Percentiles rank a stretch among this genome's conserved stretches.
Conservation (phyloP, 1,284 basidiomycete genomes). For the Exsudoporus floridanus region DNA sequence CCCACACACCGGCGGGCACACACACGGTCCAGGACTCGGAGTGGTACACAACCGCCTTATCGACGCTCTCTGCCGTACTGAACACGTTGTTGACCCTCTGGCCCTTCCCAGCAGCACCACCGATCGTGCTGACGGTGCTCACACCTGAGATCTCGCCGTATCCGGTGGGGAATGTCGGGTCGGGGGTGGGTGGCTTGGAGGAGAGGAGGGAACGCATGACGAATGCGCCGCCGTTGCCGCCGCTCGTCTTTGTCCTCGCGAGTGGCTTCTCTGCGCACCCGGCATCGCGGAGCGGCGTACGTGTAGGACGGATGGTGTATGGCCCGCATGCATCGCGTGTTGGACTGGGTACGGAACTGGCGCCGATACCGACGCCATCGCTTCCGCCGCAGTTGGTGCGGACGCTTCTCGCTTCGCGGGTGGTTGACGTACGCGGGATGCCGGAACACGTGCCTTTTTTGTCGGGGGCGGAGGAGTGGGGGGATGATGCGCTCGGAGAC, state of each 20-base stretch:
- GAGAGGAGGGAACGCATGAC: conserved; percentile 17
- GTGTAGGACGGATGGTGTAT: conserved; percentile 17
- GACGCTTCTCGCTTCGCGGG: conserved; percentile 22
- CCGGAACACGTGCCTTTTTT: conserved; percentile 24
- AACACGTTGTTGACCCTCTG: conserved; percentile 33
- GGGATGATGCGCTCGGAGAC: conserved; percentile 25
- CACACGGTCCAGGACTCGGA: too few relatives aligned
- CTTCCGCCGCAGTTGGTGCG: conserved; percentile 34
- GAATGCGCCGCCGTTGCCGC: conserved; percentile 23
- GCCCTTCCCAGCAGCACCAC: conserved; percentile 28
- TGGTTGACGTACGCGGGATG: conserved; percentile 21
- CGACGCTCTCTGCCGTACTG: conserved; percentile 27
- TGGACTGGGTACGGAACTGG: too few relatives aligned
- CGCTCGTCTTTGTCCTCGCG: conserved; percentile 27
- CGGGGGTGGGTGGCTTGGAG: neutral
- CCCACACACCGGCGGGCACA: too few relatives aligned
- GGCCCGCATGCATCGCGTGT: conserved; percentile 18
- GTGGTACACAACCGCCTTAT: conserved; percentile 1
- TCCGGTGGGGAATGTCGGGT: conserved; percentile 12
- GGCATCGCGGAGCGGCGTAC: conserved; percentile 11
- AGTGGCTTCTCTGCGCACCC: conserved; percentile 7
- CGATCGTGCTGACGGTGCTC: conserved; percentile 20
- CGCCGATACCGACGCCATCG: conserved; percentile 18
- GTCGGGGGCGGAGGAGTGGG: conserved; percentile 21
- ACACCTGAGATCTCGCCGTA: conserved; percentile 11